Evolutionary conservation across 2,329 filamentous ascomycete genomes (phyloP).

Genomic region (Sphaceloma murrayae): DNA sequence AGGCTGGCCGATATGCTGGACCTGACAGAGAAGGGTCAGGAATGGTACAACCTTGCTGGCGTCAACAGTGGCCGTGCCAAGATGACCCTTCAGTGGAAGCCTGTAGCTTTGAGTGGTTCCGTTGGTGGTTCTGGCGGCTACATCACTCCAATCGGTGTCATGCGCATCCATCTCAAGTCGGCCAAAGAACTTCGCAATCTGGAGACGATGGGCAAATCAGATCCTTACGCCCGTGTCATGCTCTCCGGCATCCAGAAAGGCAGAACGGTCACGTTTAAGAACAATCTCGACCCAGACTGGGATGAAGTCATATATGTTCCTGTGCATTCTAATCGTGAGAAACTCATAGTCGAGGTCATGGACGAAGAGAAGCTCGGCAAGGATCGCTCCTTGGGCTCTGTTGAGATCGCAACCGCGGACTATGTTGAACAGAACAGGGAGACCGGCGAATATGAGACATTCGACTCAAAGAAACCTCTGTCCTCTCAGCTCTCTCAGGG

Average conservation of each 20-base stretch:
- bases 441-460: conserved; percentile 67
- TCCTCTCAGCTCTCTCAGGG: conserved; percentile 64
- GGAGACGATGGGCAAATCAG: conserved; percentile 92
- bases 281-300: conserved; percentile 90
- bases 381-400: conserved; percentile 73
- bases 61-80: conserved; percentile 78
- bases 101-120: conserved; percentile 74
- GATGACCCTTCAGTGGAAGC: conserved; percentile 89
- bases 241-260: conserved; percentile 85
- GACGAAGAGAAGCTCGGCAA: conserved; percentile 87
- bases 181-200: conserved; percentile 80
- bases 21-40: conserved; percentile 81
- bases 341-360: conserved; percentile 86
- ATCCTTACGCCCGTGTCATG: conserved; percentile 82
- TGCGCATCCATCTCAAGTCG: conserved; percentile 83
- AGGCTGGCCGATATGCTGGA: conserved; percentile 90
- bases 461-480: conserved; percentile 63
- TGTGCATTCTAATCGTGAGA: conserved; percentile 74
- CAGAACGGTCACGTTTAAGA: conserved; percentile 89
- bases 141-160: conserved; percentile 84
- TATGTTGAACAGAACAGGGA: conserved; percentile 64
- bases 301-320: conserved; percentile 94
- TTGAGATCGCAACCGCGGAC: conserved; percentile 68
- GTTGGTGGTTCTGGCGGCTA: conserved; percentile 76
- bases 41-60: conserved; percentile 87